Conservation (phyloP, 2,329 filamentous ascomycete genomes). For the Penicillium thymicola region DNA sequence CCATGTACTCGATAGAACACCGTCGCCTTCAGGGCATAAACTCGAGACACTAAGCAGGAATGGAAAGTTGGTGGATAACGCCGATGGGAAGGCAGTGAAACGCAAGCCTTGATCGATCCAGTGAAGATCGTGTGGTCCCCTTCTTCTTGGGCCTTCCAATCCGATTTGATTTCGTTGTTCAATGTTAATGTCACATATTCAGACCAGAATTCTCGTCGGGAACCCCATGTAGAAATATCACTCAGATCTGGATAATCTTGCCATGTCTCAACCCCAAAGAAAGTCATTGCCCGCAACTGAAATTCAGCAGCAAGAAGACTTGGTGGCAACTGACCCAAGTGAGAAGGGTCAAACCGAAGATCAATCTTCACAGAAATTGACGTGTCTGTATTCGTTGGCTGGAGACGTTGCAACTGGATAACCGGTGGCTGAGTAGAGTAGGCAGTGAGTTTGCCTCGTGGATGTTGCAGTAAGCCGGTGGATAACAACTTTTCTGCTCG, state of each 20-base stretch:
- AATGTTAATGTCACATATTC: not conserved
- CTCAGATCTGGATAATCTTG: constrained; percentile 12
- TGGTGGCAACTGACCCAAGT: not conserved
- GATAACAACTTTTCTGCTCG: not conserved
- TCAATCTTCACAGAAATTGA: constrained; percentile 1
- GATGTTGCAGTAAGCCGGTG: constrained; percentile 2
- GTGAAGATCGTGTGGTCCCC: not conserved
- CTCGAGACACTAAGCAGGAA: constrained; percentile 18
- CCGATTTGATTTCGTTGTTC: not conserved
- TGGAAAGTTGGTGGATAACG: constrained; percentile 12
- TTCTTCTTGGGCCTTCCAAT: not conserved
- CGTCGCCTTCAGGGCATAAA: constrained; percentile 10
- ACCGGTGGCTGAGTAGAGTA: constrained; percentile 4
- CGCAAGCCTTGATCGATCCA: not conserved
- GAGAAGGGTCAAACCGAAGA: constrained; percentile 8
- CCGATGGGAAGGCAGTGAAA: not conserved
- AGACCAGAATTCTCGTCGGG: constrained; percentile 6
- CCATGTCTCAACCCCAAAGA: constrained; percentile 12
- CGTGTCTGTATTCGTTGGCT: not conserved
- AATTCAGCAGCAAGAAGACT: constrained; percentile 1
- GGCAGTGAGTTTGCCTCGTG: constrained; percentile 1
- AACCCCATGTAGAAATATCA: constrained; percentile 5
- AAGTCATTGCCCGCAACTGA: constrained; percentile 14
- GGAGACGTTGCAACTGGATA: constrained; percentile 2
- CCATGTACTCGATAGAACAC: constrained; percentile 2